A percentile compares a stretch with the other conserved stretches of the same genome.
These are phyloP conservation scores for Lablab purpureus DNA, from an alignment of 306 rosid species.

Conservation along the genomic window DNA sequence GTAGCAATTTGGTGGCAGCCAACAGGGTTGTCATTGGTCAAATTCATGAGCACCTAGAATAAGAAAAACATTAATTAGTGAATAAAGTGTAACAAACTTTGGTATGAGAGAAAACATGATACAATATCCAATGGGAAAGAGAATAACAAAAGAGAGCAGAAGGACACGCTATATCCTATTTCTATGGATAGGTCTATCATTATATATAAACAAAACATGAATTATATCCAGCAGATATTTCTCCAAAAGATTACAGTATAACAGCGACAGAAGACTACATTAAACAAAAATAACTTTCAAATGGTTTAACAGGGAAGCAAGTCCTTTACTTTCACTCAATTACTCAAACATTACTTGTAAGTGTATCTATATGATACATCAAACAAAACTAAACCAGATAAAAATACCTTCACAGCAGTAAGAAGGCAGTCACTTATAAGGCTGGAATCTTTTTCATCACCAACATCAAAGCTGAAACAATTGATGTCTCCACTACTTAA, in stretches of 20 bases:
- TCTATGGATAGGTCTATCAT: constrained; percentile 14
- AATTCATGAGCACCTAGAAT: constrained; percentile 94
- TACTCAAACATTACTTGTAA: constrained; percentile 15
- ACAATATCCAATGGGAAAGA: not conserved
- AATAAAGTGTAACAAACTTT: constrained; percentile 14
- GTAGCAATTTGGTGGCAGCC: constrained; percentile 93
- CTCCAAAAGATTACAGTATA: constrained; percentile 4
- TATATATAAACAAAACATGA: constrained; percentile 26
- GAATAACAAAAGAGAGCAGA: not conserved
- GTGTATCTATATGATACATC: constrained; percentile 19
- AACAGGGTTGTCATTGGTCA: constrained; percentile 92
- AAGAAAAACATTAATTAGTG: constrained; percentile 28
- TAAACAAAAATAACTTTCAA: constrained; percentile 16
- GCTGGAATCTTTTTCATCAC: constrained; percentile 59
- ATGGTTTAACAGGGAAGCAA: constrained; percentile 26
- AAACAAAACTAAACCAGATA: constrained; percentile 30
- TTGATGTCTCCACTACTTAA: constrained; percentile 57
- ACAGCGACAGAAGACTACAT: constrained; percentile 31
- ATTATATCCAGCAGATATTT: constrained; percentile 28
- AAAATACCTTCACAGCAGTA: constrained; percentile 76
- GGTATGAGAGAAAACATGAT: constrained; percentile 26
- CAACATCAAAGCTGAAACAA: constrained; percentile 55
- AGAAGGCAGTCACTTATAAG: constrained; percentile 89
- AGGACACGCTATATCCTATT: not conserved
- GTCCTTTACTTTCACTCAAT: constrained; percentile 36